Conservation (phyloP, 2,329 filamentous ascomycete genomes). For the Penicillium frequentans region DNA sequence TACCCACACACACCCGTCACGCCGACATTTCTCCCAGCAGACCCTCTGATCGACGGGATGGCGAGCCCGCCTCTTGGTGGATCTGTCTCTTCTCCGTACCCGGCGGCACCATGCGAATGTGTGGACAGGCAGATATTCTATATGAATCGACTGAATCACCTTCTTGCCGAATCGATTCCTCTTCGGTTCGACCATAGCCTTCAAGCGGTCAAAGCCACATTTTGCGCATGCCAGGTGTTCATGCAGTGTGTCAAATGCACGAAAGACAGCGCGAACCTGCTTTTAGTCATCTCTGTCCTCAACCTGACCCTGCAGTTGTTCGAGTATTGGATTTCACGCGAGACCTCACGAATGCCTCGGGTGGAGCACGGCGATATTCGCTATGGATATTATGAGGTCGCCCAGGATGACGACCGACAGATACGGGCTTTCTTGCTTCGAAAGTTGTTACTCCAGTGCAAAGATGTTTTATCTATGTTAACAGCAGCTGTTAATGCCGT, state of each 20-base stretch:
- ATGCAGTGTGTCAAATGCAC: conserved; percentile 31
- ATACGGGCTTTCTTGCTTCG: conserved; percentile 30
- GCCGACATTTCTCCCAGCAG: conserved; percentile 30
- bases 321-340: conserved; percentile 31
- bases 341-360: conserved; percentile 14
- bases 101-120: conserved; percentile 29
- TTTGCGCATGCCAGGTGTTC: conserved; percentile 30
- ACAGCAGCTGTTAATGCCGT: conserved; percentile 17
- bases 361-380: conserved; percentile 20
- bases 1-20: conserved; percentile 31
- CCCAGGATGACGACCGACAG: conserved; percentile 27
- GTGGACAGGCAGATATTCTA: conserved; percentile 30
- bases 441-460: conserved; percentile 27
- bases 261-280: conserved; percentile 30
- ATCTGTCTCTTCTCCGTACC: conserved; percentile 24
- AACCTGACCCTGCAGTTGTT: conserved; percentile 32
- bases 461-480: conserved; percentile 25
- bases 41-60: conserved; percentile 27
- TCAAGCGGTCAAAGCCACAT: conserved; percentile 30
- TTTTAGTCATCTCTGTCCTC: conserved; percentile 32
- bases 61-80: conserved; percentile 30
- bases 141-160: conserved; percentile 31
- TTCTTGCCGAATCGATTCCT: conserved; percentile 25
- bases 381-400: conserved; percentile 35
- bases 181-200: conserved; percentile 35